Percentiles rank a stretch among this genome's conserved stretches.
Conservation (phyloP, 331 rosid genomes). For the Ulmus americana region DNA sequence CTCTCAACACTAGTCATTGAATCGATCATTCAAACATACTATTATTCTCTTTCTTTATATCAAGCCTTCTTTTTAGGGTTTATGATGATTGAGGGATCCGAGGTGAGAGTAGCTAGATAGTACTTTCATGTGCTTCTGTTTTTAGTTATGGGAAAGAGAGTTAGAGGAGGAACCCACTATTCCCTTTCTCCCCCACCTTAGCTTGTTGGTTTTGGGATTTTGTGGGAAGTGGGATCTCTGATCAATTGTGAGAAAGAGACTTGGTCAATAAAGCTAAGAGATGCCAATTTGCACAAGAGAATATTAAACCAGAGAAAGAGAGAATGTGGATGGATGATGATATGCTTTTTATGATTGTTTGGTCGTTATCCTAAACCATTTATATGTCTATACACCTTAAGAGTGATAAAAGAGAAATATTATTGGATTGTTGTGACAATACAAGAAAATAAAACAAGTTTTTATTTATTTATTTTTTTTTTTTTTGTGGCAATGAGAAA, state of each 20-base stretch:
- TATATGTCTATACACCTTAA: neutral
- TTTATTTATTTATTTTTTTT: too few relatives aligned
- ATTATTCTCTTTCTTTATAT: constrained; percentile 1
- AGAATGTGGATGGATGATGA: constrained; percentile 18
- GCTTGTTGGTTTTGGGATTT: constrained; percentile 16
- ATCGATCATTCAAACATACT: constrained; percentile 16
- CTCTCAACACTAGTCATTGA: constrained; percentile 10
- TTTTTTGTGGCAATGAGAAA: too few relatives aligned
- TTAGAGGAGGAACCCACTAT: constrained; percentile 36
- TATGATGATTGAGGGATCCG: constrained; percentile 81
- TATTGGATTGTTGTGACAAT: neutral
- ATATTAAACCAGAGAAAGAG: constrained; percentile 29
- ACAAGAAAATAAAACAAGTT: too few relatives aligned
- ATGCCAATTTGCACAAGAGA: constrained; percentile 38
- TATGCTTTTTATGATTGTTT: constrained; percentile 45
- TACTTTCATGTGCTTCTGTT: constrained; percentile 57
- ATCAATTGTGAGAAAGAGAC: constrained; percentile 12
- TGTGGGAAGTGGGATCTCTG: constrained; percentile 18
- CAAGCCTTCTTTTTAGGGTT: constrained; percentile 36
- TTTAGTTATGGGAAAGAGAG: constrained; percentile 21
- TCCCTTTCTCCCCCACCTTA: neutral
- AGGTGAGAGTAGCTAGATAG: constrained; percentile 34
- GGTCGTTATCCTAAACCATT: constrained; percentile 43
- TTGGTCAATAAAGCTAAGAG: constrained; percentile 51
- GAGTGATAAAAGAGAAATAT: neutral